These are phyloP conservation scores for Stentor coeruleus DNA, from an alignment of 73 alveolate species.

Conservation along the genomic window DNA sequence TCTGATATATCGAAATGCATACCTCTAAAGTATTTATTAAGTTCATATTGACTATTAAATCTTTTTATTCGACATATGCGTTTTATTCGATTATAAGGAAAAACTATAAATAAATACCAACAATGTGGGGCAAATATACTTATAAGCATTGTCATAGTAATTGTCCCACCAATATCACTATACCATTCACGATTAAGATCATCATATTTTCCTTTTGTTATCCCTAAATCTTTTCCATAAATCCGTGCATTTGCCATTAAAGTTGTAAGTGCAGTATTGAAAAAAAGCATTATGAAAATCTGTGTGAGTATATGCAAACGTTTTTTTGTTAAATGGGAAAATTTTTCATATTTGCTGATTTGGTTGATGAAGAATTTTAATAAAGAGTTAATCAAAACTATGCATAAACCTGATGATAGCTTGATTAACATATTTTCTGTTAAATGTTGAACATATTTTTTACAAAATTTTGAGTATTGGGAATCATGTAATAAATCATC, in stretches of 20 bases:
- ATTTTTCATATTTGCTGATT: constrained; percentile 36
- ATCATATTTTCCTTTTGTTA: constrained; percentile 15
- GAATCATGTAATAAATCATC: background rate
- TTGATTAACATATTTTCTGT: background rate
- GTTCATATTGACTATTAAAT: background rate
- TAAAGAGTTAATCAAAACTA: constrained; percentile 34
- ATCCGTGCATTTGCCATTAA: constrained; percentile 38
- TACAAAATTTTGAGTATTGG: background rate
- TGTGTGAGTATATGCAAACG: constrained; percentile 26
- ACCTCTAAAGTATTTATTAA: background rate
- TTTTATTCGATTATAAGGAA: background rate
- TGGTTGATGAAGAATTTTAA: constrained; percentile 26
- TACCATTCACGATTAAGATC: constrained; percentile 17
- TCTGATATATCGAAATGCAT: background rate
- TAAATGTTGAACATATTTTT: no score
- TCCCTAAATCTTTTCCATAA: constrained; percentile 28
- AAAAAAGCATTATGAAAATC: constrained; percentile 34
- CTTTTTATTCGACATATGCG: background rate
- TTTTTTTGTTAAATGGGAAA: constrained; percentile 24
- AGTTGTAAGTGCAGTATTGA: constrained; percentile 46
- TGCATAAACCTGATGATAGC: constrained; percentile 24
- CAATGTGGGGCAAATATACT: background rate
- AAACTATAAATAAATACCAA: background rate
- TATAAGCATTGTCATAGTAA: background rate
- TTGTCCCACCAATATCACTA: constrained; percentile 4